These are phyloP conservation scores for Psilocybe sp. DNA, from an alignment of 768 basidiomycete species.

Conservation along the genomic window DNA sequence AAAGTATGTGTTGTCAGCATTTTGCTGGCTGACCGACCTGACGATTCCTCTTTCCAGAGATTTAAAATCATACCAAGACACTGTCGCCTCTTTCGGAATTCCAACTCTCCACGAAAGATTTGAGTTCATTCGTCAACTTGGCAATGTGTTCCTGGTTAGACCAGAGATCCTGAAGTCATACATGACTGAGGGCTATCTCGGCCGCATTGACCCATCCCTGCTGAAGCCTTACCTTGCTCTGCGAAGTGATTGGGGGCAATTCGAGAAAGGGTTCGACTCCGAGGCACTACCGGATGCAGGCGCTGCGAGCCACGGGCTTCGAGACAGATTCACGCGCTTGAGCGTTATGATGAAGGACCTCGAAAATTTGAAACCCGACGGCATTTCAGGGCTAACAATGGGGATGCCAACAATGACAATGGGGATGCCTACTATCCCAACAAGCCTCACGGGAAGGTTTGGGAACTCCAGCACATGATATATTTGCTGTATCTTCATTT, in stretches of 20 bases:
- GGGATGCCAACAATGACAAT: slow-evolving; percentile 49
- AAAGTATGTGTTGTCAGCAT: slow-evolving; percentile 62
- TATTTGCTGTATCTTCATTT: slow-evolving; percentile 14
- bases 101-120: slow-evolving; percentile 89
- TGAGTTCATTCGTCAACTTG: slow-evolving; percentile 96
- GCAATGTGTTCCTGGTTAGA: slow-evolving; percentile 94
- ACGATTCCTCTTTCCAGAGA: slow-evolving; percentile 54
- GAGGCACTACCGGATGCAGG: slow-evolving; percentile 38
- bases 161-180: slow-evolving; percentile 95
- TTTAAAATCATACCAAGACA: slow-evolving; percentile 94
- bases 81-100: slow-evolving; percentile 77
- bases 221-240: slow-evolving; percentile 89
- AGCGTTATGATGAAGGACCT: slow-evolving; percentile 89
- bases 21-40: background rate
- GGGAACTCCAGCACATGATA: slow-evolving; percentile 22
- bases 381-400: slow-evolving; percentile 42
- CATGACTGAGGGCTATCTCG: slow-evolving; percentile 91
- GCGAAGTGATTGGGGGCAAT: slow-evolving; percentile 87
- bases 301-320: slow-evolving; percentile 45
- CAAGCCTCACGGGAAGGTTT: slow-evolving; percentile 51
- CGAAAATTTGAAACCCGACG: slow-evolving; percentile 65
- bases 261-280: slow-evolving; percentile 74
- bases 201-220: slow-evolving; percentile 82
- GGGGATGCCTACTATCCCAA: slow-evolving; percentile 50
- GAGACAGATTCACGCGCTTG: slow-evolving; percentile 66